Percentiles rank a stretch among this genome's conserved stretches.
Conservation (phyloP, 2,329 filamentous ascomycete genomes). For the Penicillium sp. region DNA sequence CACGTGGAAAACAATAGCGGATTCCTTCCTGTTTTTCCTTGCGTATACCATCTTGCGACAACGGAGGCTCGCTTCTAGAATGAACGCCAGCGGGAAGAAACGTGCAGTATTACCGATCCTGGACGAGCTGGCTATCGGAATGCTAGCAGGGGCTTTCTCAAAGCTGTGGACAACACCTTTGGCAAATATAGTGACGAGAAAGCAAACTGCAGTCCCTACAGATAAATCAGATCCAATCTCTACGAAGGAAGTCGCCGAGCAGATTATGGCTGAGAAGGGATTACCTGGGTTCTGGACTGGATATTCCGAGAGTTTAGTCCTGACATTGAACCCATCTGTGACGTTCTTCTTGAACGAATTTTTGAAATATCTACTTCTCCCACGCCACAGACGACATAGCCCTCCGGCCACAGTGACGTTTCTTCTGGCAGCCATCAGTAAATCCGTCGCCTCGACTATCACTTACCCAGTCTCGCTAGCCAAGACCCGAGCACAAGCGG, state of each 20-base stretch:
- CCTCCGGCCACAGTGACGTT: constrained; percentile 57
- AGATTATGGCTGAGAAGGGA: constrained; percentile 67
- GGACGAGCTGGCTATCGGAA: constrained; percentile 70
- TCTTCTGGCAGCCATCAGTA: constrained; percentile 70
- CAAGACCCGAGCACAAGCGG: constrained; percentile 71
- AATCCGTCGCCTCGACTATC: constrained; percentile 68
- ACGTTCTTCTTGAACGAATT: constrained; percentile 80
- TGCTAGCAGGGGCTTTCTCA: constrained; percentile 67
- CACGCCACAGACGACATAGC: constrained; percentile 48
- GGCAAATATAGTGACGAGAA: constrained; percentile 75
- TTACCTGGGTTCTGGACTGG: constrained; percentile 79
- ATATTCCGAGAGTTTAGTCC: constrained; percentile 72
- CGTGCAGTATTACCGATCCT: constrained; percentile 52
- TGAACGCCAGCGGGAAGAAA: constrained; percentile 20
- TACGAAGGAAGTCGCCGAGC: constrained; percentile 56
- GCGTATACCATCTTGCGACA: constrained; percentile 62
- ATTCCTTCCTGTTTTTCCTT: constrained; percentile 83
- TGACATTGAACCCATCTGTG: constrained; percentile 81
- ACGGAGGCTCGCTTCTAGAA: constrained; percentile 39
- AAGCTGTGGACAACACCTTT: constrained; percentile 76
- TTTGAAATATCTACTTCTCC: constrained; percentile 59
- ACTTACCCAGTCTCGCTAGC: constrained; percentile 85
- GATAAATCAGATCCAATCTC: constrained; percentile 28
- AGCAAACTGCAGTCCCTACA: constrained; percentile 62
- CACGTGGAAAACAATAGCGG: constrained; percentile 63